phyloP scores from a whole-genome alignment of 495 filamentous ascomycete species.

The Penicillium lagena region DNA sequence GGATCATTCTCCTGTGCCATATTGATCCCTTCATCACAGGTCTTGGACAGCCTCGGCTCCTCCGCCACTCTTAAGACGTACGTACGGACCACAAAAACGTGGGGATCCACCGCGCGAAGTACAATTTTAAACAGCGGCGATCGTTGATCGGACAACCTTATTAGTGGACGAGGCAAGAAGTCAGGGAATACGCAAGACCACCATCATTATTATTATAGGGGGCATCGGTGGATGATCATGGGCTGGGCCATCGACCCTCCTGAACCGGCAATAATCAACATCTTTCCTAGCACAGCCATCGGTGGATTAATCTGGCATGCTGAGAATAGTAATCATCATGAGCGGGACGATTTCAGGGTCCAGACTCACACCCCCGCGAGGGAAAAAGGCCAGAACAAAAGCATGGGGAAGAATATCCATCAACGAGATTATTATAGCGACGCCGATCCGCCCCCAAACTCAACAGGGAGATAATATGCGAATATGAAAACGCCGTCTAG shows the following conservation, averaged over 20 bases:
- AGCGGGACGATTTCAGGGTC: too few relatives aligned
- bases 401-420: too few relatives aligned
- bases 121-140: slow-evolving; percentile 12
- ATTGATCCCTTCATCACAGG: neutral
- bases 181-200: neutral
- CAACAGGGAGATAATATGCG: too few relatives aligned
- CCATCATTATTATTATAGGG: too few relatives aligned
- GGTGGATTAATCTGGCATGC: too few relatives aligned
- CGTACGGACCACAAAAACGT: slow-evolving; percentile 6
- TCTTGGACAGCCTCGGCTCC: neutral
- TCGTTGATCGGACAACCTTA: slow-evolving; percentile 15
- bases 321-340: too few relatives aligned
- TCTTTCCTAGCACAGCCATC: neutral
- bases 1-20: neutral
- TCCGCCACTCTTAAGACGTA: neutral
- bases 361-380: too few relatives aligned
- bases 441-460: too few relatives aligned
- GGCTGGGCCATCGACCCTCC: slow-evolving; percentile 4
- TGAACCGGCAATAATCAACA: slow-evolving; percentile 11
- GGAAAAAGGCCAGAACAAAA: too few relatives aligned
- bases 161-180: slow-evolving; percentile 2
- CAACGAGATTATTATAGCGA: too few relatives aligned
- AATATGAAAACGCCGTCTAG: too few relatives aligned
- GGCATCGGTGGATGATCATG: neutral
- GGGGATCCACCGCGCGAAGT: slow-evolving; percentile 10